phyloP scores from a whole-genome alignment of 345 rosid species.

The Ceriops tagal region DNA sequence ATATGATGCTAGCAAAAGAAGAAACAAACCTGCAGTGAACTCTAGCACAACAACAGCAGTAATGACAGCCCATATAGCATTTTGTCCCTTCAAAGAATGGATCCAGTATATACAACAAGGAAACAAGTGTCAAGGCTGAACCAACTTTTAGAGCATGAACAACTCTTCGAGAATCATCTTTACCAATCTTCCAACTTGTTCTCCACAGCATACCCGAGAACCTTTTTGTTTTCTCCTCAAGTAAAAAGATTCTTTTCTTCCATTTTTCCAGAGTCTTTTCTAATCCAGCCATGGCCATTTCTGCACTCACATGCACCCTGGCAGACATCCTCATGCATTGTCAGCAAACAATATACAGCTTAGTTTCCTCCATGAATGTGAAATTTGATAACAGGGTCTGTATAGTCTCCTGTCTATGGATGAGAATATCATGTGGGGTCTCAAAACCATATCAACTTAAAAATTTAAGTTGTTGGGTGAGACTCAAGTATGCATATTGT shows the following conservation, averaged over 20 bases:
- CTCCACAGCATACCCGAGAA: slow-evolving; percentile 26
- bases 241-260: slow-evolving; percentile 24
- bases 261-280: slow-evolving; percentile 6
- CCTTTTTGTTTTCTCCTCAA: slow-evolving; percentile 34
- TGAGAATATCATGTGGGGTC: too few species aligned
- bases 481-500: too few species aligned
- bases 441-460: too few species aligned
- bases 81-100: slow-evolving; percentile 52
- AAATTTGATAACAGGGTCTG: too few species aligned
- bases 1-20: background rate
- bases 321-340: background rate
- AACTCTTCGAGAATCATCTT: slow-evolving; percentile 67
- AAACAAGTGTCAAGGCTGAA: slow-evolving; percentile 56
- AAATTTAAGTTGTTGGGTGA: too few species aligned
- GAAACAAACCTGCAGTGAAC: slow-evolving; percentile 58
- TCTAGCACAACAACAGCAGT: slow-evolving; percentile 88
- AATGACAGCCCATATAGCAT: slow-evolving; percentile 80
- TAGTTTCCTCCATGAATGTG: too few species aligned
- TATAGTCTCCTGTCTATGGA: too few species aligned
- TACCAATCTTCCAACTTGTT: slow-evolving; percentile 46
- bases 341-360: background rate
- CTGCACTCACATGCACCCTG: background rate
- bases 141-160: slow-evolving; percentile 83
- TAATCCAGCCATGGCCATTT: slow-evolving; percentile 15
- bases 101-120: slow-evolving; percentile 53